Evolutionary conservation across 805 yeast species (phyloP), one percentile per base, ranked within the genome.

Genomic region (Ogataea ramenticola): DNA sequence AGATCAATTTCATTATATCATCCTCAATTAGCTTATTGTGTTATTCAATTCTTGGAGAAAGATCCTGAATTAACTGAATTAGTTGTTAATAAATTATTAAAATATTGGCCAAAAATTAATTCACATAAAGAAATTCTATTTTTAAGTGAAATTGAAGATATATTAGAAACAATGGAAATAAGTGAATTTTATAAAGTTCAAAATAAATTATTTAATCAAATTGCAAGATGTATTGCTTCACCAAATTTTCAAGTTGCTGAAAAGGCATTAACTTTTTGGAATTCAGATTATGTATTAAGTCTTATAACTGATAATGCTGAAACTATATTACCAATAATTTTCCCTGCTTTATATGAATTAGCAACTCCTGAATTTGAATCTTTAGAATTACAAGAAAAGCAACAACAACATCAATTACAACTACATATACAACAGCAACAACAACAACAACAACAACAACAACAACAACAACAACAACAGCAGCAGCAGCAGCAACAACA

Each of bases 211-310:
- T 90, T 90, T 66, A 95, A 91, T 27, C 99, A 93, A 66, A 74
- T 93, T 51, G 85, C 96, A 41, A 88, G 86, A 64, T 91, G 98
- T 67, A 90, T 93, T 34, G 77, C 95, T 24, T 86, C 96, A 2
- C 87, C 96, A 24, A 98, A 93, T 68, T 95, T 93, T 71, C 99
- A 93, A 72, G 96, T 93, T 22, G 85, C 95, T 46, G 99, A 93
- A 66, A 88, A 95, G 54, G 96, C 93, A 2, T 75, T 93, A 47
- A 85, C 90, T 60, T 88, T 80, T 64, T 93, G 96, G 93, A 86
- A 87, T 56, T 91, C 91, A 63, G 98, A 93, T 59, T 90, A 87
- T 66, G 90, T 93, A 62, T 77, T 90, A 50, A 84, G 89, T 36
- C 67, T 91, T 54, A 89, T 93, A 40, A 87, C 95, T 19, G 98